Percentiles rank a stretch among this genome's conserved stretches.
phyloP scores from a whole-genome alignment of 495 filamentous ascomycete species.

The Parachaetomium inaequale region DNA sequence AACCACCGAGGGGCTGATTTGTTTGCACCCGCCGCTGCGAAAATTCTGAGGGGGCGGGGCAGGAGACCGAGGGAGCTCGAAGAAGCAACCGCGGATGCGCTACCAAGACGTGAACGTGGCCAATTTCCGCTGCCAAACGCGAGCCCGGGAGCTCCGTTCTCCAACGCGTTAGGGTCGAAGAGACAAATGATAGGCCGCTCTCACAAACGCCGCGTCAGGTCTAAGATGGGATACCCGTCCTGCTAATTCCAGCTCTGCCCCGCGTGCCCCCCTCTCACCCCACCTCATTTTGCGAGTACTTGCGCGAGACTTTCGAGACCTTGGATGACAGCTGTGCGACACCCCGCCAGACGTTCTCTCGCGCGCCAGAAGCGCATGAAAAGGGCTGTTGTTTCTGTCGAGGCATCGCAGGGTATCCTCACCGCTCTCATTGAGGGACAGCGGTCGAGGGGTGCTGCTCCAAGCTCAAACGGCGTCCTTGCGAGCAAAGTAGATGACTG shows the following conservation, averaged over 20 bases:
- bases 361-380: constrained; percentile 1
- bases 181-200: neutral
- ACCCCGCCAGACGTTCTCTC: neutral
- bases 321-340: constrained; percentile 12
- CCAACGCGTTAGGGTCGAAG: constrained; percentile 14
- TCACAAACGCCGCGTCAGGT: neutral
- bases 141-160: constrained; percentile 14
- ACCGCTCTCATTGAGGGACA: constrained; percentile 20
- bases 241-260: constrained; percentile 22
- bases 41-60: constrained; percentile 8
- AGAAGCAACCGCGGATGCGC: neutral
- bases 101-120: constrained; percentile 16
- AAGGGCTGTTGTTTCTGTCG: neutral
- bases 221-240: constrained; percentile 12
- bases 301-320: constrained; percentile 7
- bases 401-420: constrained; percentile 6
- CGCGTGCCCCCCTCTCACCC: constrained; percentile 25
- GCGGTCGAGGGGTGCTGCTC: neutral
- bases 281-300: constrained; percentile 17
- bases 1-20: neutral
- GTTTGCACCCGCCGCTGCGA: constrained; percentile 5
- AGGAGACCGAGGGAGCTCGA: neutral
- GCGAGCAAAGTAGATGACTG: neutral
- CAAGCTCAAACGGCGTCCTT: constrained; percentile 4
- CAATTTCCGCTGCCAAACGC: constrained; percentile 15